Evolutionary conservation across 2,329 filamentous ascomycete species (phyloP).

Genomic region (Fusarium subtropicale): DNA sequence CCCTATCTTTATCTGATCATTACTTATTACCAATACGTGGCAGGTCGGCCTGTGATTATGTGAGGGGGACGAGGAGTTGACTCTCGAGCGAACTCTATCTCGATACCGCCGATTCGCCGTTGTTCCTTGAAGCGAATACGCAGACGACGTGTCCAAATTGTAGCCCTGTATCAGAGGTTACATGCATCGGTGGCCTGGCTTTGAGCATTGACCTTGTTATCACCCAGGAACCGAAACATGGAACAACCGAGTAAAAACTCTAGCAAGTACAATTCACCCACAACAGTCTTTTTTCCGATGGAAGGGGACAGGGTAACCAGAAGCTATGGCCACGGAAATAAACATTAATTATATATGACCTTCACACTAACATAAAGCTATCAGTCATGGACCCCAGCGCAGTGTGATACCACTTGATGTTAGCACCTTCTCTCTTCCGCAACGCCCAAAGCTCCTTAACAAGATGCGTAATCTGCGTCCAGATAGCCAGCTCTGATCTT

Average conservation of each 20-base stretch:
- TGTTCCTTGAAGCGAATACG: background rate
- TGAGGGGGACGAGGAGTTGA: background rate
- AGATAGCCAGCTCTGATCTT: slow-evolving; percentile 39
- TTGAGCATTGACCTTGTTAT: background rate
- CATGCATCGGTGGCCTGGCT: background rate
- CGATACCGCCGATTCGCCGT: background rate
- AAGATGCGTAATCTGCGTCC: slow-evolving; percentile 35
- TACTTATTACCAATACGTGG: background rate
- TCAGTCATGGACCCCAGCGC: slow-evolving; percentile 37
- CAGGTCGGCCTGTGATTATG: background rate
- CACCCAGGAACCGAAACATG: background rate
- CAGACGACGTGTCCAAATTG: background rate
- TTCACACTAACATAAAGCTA: slow-evolving; percentile 41
- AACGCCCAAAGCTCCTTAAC: slow-evolving; percentile 41
- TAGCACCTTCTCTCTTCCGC: slow-evolving; percentile 24
- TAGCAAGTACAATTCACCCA: background rate
- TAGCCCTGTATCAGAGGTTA: background rate
- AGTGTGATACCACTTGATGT: slow-evolving; percentile 43
- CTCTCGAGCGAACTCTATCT: background rate
- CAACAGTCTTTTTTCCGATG: background rate
- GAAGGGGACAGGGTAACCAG: background rate
- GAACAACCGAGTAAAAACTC: background rate
- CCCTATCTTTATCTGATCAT: too few species aligned
- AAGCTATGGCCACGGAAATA: background rate
- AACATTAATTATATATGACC: background rate